A percentile compares a stretch with the other conserved stretches of the same genome.
These are phyloP conservation scores for Scopulariopsis brevicaulis DNA, from an alignment of 2,329 filamentous ascomycete genomes.

Conservation along the genomic window DNA sequence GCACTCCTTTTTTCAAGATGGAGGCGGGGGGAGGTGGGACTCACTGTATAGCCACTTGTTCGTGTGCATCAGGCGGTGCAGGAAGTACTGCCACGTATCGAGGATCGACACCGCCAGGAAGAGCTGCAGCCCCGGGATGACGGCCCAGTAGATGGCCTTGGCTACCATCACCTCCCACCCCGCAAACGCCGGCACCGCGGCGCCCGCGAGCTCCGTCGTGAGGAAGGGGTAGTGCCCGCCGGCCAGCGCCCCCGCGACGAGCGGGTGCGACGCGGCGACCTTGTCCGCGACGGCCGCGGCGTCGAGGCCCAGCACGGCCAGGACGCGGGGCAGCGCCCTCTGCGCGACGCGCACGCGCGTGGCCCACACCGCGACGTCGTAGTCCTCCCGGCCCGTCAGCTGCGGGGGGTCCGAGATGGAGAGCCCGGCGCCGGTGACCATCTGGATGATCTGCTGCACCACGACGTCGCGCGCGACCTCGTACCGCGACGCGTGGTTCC, in stretches of 20 bases:
- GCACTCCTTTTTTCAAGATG: constrained; percentile 23
- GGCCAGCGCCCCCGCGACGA: constrained; percentile 62
- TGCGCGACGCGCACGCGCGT: constrained; percentile 70
- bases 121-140: constrained; percentile 71
- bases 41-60: constrained; percentile 95
- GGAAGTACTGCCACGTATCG: constrained; percentile 97
- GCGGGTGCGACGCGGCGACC: constrained; percentile 57
- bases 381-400: constrained; percentile 65
- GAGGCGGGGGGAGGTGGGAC: constrained; percentile 20
- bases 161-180: constrained; percentile 70
- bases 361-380: constrained; percentile 86
- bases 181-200: constrained; percentile 62
- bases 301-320: constrained; percentile 67
- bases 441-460: constrained; percentile 85
- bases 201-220: constrained; percentile 43
- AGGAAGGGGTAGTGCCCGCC: constrained; percentile 74
- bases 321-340: constrained; percentile 59
- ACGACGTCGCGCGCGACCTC: constrained; percentile 87
- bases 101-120: constrained; percentile 62
- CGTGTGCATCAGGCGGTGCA: constrained; percentile 92
- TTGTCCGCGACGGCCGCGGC: constrained; percentile 64
- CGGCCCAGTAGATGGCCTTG: constrained; percentile 66
- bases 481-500: constrained; percentile 76
- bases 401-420: constrained; percentile 63
- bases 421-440: constrained; percentile 55